A percentile compares a stretch with the other conserved stretches of the same genome.
These are phyloP conservation scores for Ascochyta clinopodiicola DNA, from an alignment of 2,329 filamentous ascomycete genomes.

Conservation along the genomic window DNA sequence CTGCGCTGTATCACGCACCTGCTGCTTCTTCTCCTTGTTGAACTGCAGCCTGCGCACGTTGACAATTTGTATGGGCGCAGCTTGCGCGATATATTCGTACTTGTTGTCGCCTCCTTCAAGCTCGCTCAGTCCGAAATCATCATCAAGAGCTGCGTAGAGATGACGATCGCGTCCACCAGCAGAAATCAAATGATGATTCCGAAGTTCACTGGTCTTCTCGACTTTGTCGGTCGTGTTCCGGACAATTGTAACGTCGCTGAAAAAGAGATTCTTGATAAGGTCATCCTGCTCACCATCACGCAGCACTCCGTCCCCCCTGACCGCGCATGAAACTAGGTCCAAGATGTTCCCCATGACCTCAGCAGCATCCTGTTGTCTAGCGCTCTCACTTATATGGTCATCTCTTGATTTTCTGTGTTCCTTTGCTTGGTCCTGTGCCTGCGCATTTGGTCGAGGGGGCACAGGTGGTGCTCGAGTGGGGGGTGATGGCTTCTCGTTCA, in stretches of 20 bases:
- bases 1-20: conserved; percentile 61
- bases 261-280: conserved; percentile 65
- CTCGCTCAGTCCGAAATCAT: conserved; percentile 80
- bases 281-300: conserved; percentile 80
- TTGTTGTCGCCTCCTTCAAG: conserved; percentile 55
- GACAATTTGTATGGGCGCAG: conserved; percentile 87
- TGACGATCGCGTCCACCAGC: conserved; percentile 65
- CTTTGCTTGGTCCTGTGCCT: conserved; percentile 15
- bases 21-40: conserved; percentile 59
- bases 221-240: conserved; percentile 47
- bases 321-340: conserved; percentile 87
- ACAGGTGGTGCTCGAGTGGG: conserved; percentile 64
- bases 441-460: conserved; percentile 58
- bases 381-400: conserved; percentile 63
- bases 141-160: conserved; percentile 84
- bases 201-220: conserved; percentile 61
- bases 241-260: conserved; percentile 56
- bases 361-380: conserved; percentile 88
- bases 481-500: conserved; percentile 41
- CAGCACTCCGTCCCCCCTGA: conserved; percentile 72
- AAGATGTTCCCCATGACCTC: conserved; percentile 95
- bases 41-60: conserved; percentile 84
- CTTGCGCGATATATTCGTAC: conserved; percentile 56
- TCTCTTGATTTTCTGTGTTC: conserved; percentile 36
- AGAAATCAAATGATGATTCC: conserved; percentile 69